A percentile compares a stretch with the other conserved stretches of the same genome.
These are phyloP conservation scores for Claviceps humidiphila DNA, from an alignment of 2,329 filamentous ascomycete species.

Conservation along the genomic window DNA sequence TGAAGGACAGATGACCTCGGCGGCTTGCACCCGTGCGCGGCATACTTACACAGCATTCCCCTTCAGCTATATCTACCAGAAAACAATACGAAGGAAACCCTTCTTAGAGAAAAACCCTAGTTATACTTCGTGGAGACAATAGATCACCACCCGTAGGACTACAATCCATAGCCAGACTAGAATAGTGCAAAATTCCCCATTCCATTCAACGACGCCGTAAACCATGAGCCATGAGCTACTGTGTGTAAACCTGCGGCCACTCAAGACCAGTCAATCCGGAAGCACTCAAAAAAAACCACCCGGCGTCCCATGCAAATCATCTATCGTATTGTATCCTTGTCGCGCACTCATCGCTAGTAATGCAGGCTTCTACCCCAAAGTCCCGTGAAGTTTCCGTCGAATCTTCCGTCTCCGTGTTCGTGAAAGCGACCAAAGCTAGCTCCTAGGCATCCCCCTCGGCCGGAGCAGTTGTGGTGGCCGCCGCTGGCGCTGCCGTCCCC, in stretches of 20 bases:
- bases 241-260: background rate
- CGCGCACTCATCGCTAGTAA: background rate
- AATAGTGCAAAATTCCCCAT: background rate
- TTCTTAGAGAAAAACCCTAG: too few species aligned
- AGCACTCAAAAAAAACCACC: background rate
- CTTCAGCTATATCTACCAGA: too few species aligned
- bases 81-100: too few species aligned
- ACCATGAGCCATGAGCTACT: conserved; percentile 1
- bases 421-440: conserved; percentile 1
- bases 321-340: background rate
- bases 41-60: too few species aligned
- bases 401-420: background rate
- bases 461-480: background rate
- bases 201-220: background rate
- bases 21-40: too few species aligned
- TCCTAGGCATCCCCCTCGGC: conserved; percentile 10
- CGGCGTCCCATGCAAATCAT: background rate
- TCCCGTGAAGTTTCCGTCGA: background rate
- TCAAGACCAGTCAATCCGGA: background rate
- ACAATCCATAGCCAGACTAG: too few species aligned
- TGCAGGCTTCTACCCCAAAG: background rate
- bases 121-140: too few species aligned
- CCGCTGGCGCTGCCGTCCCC: background rate
- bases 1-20: too few species aligned
- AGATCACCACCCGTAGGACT: too few species aligned